A percentile compares a stretch with the other conserved stretches of the same genome.
These are phyloP conservation scores for Globisporangium heterothallicum DNA, from an alignment of 352 stramenopile species.

Conservation along the genomic window DNA sequence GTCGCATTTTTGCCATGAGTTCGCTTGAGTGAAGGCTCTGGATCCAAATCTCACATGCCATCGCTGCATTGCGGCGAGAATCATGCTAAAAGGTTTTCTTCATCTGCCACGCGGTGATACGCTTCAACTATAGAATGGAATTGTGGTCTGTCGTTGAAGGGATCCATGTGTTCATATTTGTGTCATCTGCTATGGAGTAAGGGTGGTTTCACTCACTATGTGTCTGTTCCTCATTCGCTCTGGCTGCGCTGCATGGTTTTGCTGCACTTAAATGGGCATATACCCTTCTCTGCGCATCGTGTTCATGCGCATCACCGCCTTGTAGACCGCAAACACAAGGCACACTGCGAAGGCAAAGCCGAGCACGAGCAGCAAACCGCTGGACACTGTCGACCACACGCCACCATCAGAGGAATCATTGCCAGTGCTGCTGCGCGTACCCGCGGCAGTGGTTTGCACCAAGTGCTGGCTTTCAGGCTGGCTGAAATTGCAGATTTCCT, in stretches of 20 bases:
- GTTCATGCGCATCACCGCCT: conserved; percentile 38
- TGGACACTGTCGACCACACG: conserved; percentile 18
- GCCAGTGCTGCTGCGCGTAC: background rate
- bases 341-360: conserved; percentile 34
- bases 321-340: conserved; percentile 46
- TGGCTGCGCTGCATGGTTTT: background rate
- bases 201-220: no score
- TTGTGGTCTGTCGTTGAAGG: no score
- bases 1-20: no score
- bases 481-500: conserved; percentile 78
- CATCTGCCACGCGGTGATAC: no score
- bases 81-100: no score
- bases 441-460: conserved; percentile 14
- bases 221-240: no score
- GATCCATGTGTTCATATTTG: no score
- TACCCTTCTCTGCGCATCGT: conserved; percentile 45
- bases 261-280: conserved; percentile 23
- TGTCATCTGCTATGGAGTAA: no score
- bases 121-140: no score
- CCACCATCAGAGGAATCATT: background rate
- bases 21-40: no score
- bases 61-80: no score
- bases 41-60: no score
- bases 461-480: conserved; percentile 17
- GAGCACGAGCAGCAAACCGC: conserved; percentile 39